Evolutionary conservation across 345 rosid genomes (phyloP).

Genomic region (Sisymbrium irio): DNA sequence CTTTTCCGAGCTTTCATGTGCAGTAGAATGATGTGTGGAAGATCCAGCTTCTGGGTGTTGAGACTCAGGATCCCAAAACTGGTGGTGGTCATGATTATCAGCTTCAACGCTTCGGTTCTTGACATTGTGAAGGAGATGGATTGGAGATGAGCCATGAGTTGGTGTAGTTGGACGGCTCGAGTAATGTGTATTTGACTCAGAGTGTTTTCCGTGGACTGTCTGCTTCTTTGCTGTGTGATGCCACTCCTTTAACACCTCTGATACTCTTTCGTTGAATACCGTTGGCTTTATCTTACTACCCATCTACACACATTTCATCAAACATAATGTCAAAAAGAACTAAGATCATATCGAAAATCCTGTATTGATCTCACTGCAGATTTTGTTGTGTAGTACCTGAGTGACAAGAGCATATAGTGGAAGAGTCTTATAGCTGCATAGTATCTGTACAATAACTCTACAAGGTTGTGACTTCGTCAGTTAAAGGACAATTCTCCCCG

Average conservation of each 20-base stretch:
- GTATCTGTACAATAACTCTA: slow-evolving; percentile 71
- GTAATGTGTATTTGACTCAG: slow-evolving; percentile 48
- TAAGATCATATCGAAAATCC: not conserved
- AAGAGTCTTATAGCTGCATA: slow-evolving; percentile 93
- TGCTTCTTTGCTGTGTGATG: slow-evolving; percentile 62
- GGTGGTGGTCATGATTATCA: slow-evolving; percentile 28
- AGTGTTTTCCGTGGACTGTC: slow-evolving; percentile 51
- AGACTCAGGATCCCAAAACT: slow-evolving; percentile 60
- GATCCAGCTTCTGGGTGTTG: slow-evolving; percentile 35
- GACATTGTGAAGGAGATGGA: slow-evolving; percentile 58
- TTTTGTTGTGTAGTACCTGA: slow-evolving; percentile 47
- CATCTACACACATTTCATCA: slow-evolving; percentile 51
- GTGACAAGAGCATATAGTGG: slow-evolving; percentile 96
- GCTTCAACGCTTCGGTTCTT: slow-evolving; percentile 44
- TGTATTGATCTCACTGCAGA: not conserved
- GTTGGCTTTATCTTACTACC: slow-evolving; percentile 85
- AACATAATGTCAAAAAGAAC: not conserved
- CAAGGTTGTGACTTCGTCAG: slow-evolving; percentile 7
- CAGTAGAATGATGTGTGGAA: slow-evolving; percentile 26
- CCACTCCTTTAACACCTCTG: slow-evolving; percentile 75
- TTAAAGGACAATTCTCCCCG: not conserved
- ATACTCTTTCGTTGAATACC: slow-evolving; percentile 70
- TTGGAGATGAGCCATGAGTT: slow-evolving; percentile 59
- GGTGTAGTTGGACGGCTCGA: slow-evolving; percentile 77
- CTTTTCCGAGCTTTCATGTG: slow-evolving; percentile 21